Evolutionary conservation across 2,329 filamentous ascomycete species (phyloP).

Genomic region (Colletotrichum chlorophyti): DNA sequence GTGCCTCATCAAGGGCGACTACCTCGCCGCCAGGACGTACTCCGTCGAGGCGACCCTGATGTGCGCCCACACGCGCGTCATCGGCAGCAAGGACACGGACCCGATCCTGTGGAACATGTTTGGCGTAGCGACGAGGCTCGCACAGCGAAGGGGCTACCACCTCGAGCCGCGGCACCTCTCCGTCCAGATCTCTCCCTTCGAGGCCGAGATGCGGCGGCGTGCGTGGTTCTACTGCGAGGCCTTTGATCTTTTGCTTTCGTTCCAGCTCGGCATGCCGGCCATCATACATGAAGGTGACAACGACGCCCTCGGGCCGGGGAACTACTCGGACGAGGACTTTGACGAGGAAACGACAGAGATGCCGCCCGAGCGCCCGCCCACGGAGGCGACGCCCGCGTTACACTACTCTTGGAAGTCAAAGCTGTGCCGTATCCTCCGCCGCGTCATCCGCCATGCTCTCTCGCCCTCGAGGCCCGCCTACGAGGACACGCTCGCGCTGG

Average conservation of each 20-base stretch:
- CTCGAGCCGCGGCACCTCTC: conserved; percentile 52
- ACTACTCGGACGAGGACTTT: conserved; percentile 58
- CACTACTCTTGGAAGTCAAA: conserved; percentile 51
- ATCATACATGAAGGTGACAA: conserved; percentile 54
- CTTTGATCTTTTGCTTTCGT: conserved; percentile 55
- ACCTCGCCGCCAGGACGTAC: conserved; percentile 51
- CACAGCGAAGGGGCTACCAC: conserved; percentile 60
- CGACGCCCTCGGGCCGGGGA: conserved; percentile 53
- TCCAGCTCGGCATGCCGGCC: conserved; percentile 60
- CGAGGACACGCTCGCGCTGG: conserved; percentile 40
- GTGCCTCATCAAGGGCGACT: conserved; percentile 56
- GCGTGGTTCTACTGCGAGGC: conserved; percentile 55
- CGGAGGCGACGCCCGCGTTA: conserved; percentile 51
- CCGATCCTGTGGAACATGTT: conserved; percentile 55
- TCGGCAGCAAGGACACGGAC: conserved; percentile 49
- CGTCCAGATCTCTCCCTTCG: conserved; percentile 50
- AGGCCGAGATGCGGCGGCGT: conserved; percentile 58
- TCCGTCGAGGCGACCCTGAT: conserved; percentile 58
- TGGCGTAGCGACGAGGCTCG: conserved; percentile 53
- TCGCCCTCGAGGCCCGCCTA: conserved; percentile 45
- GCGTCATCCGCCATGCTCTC: conserved; percentile 49
- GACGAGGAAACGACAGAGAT: conserved; percentile 51
- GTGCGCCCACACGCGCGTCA: conserved; percentile 49
- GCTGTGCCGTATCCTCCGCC: conserved; percentile 50
- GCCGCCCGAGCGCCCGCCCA: conserved; percentile 48